A percentile compares a stretch with the other conserved stretches of the same genome.
Evolutionary conservation across 352 stramenopile genomes (phyloP).

Genomic region (Globisporangium cystogenes): DNA sequence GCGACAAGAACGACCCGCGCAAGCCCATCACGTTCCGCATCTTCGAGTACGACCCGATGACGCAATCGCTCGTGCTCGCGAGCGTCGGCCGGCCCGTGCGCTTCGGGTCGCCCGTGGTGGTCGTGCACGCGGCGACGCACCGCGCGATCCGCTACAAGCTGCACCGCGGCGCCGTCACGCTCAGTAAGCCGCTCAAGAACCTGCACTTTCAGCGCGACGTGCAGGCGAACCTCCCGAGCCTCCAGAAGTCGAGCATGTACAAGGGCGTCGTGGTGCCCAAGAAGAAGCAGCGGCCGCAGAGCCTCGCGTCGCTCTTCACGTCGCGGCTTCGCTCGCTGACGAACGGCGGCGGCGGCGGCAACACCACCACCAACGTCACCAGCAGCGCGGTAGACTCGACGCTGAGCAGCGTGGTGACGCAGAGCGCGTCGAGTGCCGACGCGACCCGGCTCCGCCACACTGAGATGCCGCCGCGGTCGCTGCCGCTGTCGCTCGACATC

Average conservation of each 20-base stretch:
- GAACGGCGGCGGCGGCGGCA: not conserved
- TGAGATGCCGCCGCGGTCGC: constrained; percentile 8
- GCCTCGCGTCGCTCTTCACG: constrained; percentile 8
- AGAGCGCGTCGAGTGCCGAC: not conserved
- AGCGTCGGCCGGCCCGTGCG: constrained; percentile 52
- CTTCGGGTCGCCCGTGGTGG: constrained; percentile 43
- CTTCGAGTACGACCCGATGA: constrained; percentile 56
- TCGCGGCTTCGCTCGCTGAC: constrained; percentile 10
- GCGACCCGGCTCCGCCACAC: constrained; percentile 11
- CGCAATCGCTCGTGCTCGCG: constrained; percentile 39
- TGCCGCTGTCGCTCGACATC: constrained; percentile 11
- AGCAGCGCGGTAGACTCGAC: not conserved
- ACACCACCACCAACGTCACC: not conserved
- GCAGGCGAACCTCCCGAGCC: constrained; percentile 32
- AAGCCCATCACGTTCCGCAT: constrained; percentile 60
- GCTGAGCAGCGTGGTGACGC: not conserved
- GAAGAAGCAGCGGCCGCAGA: constrained; percentile 9
- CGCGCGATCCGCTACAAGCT: constrained; percentile 58
- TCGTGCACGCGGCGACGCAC: constrained; percentile 58
- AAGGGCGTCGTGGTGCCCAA: constrained; percentile 4
- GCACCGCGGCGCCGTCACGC: constrained; percentile 56
- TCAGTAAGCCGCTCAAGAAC: constrained; percentile 62
- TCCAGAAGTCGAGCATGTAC: constrained; percentile 36
- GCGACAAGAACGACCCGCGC: constrained; percentile 8
- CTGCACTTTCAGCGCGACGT: constrained; percentile 59